Evolutionary conservation across 305 asterid genomes (phyloP), one percentile per base, ranked within the genome.

Genomic region (Plantago coronopus): DNA sequence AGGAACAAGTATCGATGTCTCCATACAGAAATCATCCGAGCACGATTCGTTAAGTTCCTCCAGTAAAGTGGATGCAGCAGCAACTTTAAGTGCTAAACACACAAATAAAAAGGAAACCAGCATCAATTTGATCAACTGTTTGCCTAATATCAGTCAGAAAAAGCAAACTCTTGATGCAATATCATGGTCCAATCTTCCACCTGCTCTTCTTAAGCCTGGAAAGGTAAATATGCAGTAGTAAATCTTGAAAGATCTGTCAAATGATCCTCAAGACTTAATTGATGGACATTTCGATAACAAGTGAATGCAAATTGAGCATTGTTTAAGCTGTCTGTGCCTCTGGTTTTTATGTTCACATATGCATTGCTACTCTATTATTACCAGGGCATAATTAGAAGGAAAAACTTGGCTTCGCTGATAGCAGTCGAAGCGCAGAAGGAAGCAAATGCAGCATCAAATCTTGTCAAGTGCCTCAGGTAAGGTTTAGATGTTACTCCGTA

Each of bases 391-490:
- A 69, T 86, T 59, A 83, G 86, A 47, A 88, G 88, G 80, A 87
- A 81, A 48, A 75, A 78, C 59, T 69, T 88, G 66, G 95, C 95
- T 60, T 81, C 84, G 69, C 59, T 76, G 64, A 86, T 86, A 51
- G 93, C 95, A 54, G 80, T 81, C 54, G 90, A 86, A 80, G 98
- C 98, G 58, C 91, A 88, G 54, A 87, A 79, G 49, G 98, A 91
- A 78, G 98, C 97, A 23, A 76, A 72, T 45, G 57, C 72, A 62
- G 90, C 93, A 16, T 81, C 86, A 73, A 82, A 81, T 74, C 85
- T 91, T 61, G 79, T 83, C 64, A 83, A 80, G 57, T 86, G 89
- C 85, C 83, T 91, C 54, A 75, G 96, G 98, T 88, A 64, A 61
- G n/a, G 64, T 23, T 40, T 21, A 27, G 3, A 17, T 25, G 17